Conservation (phyloP, 257 asterid species). For the Osmanthus fragrans region DNA sequence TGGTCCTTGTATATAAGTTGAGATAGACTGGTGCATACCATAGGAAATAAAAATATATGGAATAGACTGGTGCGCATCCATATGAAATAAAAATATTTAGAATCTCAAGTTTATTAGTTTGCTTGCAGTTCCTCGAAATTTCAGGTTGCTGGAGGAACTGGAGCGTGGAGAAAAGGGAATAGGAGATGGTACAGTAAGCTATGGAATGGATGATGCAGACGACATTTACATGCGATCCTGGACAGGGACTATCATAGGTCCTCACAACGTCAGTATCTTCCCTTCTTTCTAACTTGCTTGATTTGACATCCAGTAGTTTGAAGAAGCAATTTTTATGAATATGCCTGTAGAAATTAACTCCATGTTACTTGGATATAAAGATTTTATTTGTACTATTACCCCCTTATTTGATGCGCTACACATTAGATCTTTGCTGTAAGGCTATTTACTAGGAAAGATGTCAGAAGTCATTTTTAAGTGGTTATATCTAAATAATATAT, state of each 20-base stretch:
- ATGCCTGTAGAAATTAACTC: neutral
- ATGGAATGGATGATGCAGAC: conserved; percentile 94
- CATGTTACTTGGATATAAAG: neutral
- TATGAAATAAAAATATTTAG: neutral
- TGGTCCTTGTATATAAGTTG: neutral
- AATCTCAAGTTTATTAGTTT: conserved; percentile 26
- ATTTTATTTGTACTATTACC: neutral
- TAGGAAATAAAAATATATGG: neutral
- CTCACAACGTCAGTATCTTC: conserved; percentile 58
- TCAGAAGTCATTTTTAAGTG: neutral
- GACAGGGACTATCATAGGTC: conserved; percentile 88
- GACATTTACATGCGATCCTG: conserved; percentile 84
- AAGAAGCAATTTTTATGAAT: neutral
- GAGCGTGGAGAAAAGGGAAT: conserved; percentile 95
- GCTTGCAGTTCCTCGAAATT: conserved; percentile 77
- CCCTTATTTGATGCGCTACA: neutral
- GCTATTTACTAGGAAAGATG: neutral
- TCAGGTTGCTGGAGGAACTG: conserved; percentile 87
- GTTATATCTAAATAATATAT: neutral
- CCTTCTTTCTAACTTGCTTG: neutral
- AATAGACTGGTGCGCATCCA: neutral
- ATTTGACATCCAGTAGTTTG: neutral
- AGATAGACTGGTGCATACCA: neutral
- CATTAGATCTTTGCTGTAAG: neutral
- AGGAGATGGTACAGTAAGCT: conserved; percentile 89